Conservation (phyloP, 192 early-diverging fungal species). For the Linnemannia exigua region DNA sequence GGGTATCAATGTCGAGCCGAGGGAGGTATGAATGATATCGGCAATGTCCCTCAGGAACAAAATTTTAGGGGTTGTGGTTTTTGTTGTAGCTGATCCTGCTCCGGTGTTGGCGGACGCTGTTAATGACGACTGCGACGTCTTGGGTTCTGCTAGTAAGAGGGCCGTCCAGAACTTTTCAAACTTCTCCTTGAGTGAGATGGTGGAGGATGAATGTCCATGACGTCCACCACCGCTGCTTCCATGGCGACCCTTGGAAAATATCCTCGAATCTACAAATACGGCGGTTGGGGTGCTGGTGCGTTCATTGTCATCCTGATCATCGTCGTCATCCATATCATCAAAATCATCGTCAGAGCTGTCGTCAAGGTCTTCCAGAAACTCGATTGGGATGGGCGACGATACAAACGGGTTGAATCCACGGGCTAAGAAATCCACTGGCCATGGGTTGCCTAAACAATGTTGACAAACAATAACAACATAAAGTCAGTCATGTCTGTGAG, state of each 20-base stretch:
- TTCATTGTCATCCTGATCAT: slow-evolving; percentile 63
- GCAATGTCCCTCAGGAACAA: slow-evolving; percentile 65
- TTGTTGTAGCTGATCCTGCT: background rate
- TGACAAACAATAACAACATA: background rate
- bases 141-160: slow-evolving; percentile 39
- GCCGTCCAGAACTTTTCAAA: slow-evolving; percentile 58
- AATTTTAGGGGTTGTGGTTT: slow-evolving; percentile 48
- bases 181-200: slow-evolving; percentile 40
- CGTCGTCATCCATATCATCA: slow-evolving; percentile 57
- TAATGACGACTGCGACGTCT: background rate
- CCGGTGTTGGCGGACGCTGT: background rate
- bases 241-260: slow-evolving; percentile 6
- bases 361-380: slow-evolving; percentile 16
- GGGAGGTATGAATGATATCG: slow-evolving; percentile 57
- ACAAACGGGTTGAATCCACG: slow-evolving; percentile 53
- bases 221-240: background rate
- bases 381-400: slow-evolving; percentile 31
- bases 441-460: slow-evolving; percentile 37
- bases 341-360: slow-evolving; percentile 34
- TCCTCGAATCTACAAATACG: slow-evolving; percentile 39
- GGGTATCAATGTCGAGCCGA: slow-evolving; percentile 55
- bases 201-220: slow-evolving; percentile 25
- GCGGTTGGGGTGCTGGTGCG: slow-evolving; percentile 22
- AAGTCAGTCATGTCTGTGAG: background rate
- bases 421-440: slow-evolving; percentile 43